phyloP scores from a whole-genome alignment of 2,329 filamentous ascomycete genomes.

The Fusarium avenaceum region DNA sequence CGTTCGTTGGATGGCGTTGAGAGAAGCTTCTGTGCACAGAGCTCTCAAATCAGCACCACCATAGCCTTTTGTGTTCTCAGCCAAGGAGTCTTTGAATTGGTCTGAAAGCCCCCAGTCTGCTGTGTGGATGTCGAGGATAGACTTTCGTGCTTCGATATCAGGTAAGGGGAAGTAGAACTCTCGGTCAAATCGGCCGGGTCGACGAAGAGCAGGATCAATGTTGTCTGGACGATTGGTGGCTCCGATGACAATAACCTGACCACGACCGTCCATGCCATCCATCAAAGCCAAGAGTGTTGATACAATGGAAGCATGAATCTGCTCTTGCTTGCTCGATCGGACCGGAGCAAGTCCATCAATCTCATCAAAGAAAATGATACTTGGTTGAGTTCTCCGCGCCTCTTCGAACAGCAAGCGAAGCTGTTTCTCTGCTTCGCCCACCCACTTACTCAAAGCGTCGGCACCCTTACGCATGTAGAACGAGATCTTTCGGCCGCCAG shows the following conservation, averaged over 20 bases:
- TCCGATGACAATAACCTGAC: conserved; percentile 97
- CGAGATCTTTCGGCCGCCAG: conserved; percentile 92
- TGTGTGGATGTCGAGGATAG: conserved; percentile 96
- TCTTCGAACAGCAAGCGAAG: conserved; percentile 95
- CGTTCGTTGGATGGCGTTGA: conserved; percentile 94
- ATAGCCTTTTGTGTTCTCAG: conserved; percentile 93
- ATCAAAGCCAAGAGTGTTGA: conserved; percentile 93
- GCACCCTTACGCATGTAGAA: conserved; percentile 99
- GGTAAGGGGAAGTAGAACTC: conserved; percentile 99
- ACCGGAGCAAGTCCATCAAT: conserved; percentile 97
- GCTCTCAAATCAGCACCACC: conserved; percentile 95
- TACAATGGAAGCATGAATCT: conserved; percentile 98
- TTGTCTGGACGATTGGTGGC: conserved; percentile 98
- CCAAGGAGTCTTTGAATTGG: conserved; percentile 85
- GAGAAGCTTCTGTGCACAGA: conserved; percentile 92
- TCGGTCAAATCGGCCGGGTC: conserved; percentile 93
- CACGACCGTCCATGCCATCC: conserved; percentile 98
- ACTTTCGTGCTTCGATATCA: conserved; percentile 80
- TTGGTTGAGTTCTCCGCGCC: conserved; percentile 93
- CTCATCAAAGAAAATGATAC: conserved; percentile 99
- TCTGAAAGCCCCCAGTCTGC: conserved; percentile 89
- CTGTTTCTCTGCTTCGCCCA: conserved; percentile 97
- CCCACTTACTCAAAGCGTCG: conserved; percentile 98
- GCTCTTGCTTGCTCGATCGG: conserved; percentile 96
- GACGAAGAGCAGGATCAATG: conserved; percentile 93